Base-by-base conservation (phyloP, 345 rosid genomes). In the Cardamine occulta region DNA sequence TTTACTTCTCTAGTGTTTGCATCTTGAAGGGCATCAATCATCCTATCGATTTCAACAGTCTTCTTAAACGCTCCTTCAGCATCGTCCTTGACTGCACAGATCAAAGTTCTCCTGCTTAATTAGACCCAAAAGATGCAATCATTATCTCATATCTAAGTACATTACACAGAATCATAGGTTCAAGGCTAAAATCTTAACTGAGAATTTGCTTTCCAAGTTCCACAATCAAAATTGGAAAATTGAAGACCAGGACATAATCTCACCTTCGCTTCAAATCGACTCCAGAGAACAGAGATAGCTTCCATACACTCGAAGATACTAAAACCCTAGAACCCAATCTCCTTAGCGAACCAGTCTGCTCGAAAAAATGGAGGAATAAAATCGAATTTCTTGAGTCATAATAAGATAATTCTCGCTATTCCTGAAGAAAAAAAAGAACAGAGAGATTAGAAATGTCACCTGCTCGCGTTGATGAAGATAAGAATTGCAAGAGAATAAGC, bases 41-140 rank as follows among this genome's bases (percentile, higher is more conserved):
- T 86, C 72, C 74, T 80, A 79, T 94, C 98, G 53, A 88, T 80
- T 86, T 85, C 93, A 4, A 94, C 93, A 32, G 96, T 91, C 90
- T 88, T 94, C 84, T 85, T 91, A 77, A 94, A 94, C 35, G 95
- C 88, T 75, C 82, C 94, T 75, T 94, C 97, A 24, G 93, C 87
- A 81, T 81, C 91, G 79, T 83, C 81, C 79, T 82, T 81, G 91
- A 80, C 95, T 88, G 93, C 93, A 90, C 82, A 86, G 37, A 88
- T 84, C 83, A 90, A 87, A 87, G 74, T 85, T 90, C 89, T 86
- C 96, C 97, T 94, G 98, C 83, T 84, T 89, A 80, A 86, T 89
- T 80, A 64, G 44, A 88, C 74, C 84, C 86, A 88, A 85, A 66
- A 72, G 21, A 80, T 49, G 42, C 66, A 76, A 74, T 86, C 59